Percentiles rank a stretch among this genome's conserved stretches.
Conservation (phyloP, 331 rosid genomes). For the Erythrophleum ivorense region DNA sequence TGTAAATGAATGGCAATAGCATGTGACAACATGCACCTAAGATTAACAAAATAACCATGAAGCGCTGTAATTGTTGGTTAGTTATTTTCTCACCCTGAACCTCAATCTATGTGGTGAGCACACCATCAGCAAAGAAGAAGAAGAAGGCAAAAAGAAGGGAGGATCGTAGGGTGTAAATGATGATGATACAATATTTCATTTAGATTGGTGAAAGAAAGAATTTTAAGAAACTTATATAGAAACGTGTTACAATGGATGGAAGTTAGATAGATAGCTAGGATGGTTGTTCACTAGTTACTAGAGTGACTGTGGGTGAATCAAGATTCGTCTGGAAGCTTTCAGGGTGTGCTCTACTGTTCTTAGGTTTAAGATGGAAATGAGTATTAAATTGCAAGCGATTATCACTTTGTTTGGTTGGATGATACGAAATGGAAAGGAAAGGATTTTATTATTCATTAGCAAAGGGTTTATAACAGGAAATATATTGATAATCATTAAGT, state of each 20-base stretch:
- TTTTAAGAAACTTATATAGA: background rate
- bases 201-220: too few relatives aligned
- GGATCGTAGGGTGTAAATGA: background rate
- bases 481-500: background rate
- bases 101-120: background rate
- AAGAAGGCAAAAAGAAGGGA: background rate
- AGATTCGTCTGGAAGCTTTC: too few relatives aligned
- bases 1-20: slow-evolving; percentile 10
- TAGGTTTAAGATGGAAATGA: background rate
- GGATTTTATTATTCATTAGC: background rate
- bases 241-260: background rate
- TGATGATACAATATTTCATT: background rate
- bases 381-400: background rate
- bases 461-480: too few relatives aligned
- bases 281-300: background rate
- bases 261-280: background rate
- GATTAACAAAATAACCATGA: slow-evolving; percentile 11
- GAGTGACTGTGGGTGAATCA: background rate
- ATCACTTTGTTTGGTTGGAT: background rate
- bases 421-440: slow-evolving; percentile 1
- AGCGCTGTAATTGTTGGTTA: slow-evolving; percentile 22
- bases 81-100: slow-evolving; percentile 23
- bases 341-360: too few relatives aligned
- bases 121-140: background rate
- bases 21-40: slow-evolving; percentile 7